Evolutionary conservation across 2,329 filamentous ascomycete species (phyloP).

Genomic region (Didymosphaeria variabile): DNA sequence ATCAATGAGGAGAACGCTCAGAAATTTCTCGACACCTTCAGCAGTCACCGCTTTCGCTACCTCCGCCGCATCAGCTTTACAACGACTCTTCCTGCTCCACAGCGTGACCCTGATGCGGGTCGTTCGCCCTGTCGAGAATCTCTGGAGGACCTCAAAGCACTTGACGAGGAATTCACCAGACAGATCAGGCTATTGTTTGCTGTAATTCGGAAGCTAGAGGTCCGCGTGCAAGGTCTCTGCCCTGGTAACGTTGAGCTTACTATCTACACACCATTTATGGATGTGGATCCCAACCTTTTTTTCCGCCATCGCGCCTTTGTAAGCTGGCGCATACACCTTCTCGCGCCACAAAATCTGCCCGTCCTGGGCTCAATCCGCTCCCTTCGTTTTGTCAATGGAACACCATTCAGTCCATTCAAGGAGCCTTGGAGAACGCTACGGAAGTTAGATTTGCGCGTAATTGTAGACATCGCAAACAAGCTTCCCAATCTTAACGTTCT

Average conservation of each 20-base stretch:
- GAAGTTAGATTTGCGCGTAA: constrained; percentile 19
- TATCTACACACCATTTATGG: constrained; percentile 7
- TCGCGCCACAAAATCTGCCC: constrained; percentile 6
- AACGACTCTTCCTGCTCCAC: constrained; percentile 1
- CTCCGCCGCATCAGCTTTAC: constrained; percentile 7
- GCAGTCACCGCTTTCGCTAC: background rate
- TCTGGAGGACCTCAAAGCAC: constrained; percentile 3
- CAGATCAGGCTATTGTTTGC: constrained; percentile 7
- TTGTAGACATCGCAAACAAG: constrained; percentile 18
- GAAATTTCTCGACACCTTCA: background rate
- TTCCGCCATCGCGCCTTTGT: constrained; percentile 12
- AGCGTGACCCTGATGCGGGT: background rate
- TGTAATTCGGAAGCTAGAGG: constrained; percentile 1
- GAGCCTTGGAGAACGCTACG: background rate
- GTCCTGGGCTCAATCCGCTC: constrained; percentile 6
- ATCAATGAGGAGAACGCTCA: constrained; percentile 3
- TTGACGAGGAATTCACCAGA: constrained; percentile 5
- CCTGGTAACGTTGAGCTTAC: constrained; percentile 7
- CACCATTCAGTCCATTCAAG: background rate
- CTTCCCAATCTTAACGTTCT: constrained; percentile 16
- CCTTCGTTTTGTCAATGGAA: background rate
- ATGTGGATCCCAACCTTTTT: background rate
- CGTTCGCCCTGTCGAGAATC: constrained; percentile 1
- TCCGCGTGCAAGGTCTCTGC: background rate
- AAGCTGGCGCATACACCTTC: constrained; percentile 15